phyloP scores from a whole-genome alignment of 2,329 filamentous ascomycete species.

The Monilinia laxa region DNA sequence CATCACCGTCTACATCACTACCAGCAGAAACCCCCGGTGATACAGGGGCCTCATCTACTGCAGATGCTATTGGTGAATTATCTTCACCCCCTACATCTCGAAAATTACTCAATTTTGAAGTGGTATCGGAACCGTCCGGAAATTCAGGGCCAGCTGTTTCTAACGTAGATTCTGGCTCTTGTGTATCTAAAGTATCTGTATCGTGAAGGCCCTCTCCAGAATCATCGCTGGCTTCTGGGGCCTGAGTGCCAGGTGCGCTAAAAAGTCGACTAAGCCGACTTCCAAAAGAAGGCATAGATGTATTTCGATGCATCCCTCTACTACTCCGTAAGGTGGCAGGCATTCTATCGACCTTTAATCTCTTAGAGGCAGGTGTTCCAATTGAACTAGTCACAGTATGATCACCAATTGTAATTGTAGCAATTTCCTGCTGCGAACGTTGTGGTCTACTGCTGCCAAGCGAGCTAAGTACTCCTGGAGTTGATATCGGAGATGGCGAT shows the following conservation, averaged over 20 bases:
- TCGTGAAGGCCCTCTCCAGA: slow-evolving; percentile 31
- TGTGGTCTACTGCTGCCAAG: slow-evolving; percentile 31
- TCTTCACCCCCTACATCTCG: slow-evolving; percentile 20
- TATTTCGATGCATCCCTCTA: slow-evolving; percentile 3
- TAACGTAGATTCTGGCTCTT: slow-evolving; percentile 23
- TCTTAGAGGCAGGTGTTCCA: slow-evolving; percentile 35
- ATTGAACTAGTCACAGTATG: slow-evolving; percentile 39
- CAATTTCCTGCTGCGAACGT: slow-evolving; percentile 34
- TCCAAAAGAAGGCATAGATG: slow-evolving; percentile 36
- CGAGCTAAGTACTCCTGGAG: slow-evolving; percentile 32
- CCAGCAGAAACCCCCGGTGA: slow-evolving; percentile 12
- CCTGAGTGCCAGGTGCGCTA: slow-evolving; percentile 34
- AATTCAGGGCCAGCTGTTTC: slow-evolving; percentile 27
- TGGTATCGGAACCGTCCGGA: slow-evolving; percentile 20
- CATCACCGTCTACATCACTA: neutral
- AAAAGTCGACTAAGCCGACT: slow-evolving; percentile 38
- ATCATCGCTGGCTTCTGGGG: slow-evolving; percentile 21
- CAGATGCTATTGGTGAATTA: slow-evolving; percentile 22
- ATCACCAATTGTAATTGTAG: slow-evolving; percentile 41
- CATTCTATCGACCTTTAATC: slow-evolving; percentile 26
- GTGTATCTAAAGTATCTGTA: slow-evolving; percentile 35
- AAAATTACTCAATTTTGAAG: neutral
- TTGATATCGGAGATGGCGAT: slow-evolving; percentile 33
- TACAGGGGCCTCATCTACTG: slow-evolving; percentile 15
- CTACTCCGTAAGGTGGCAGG: slow-evolving; percentile 20